phyloP scores from a whole-genome alignment of 2,329 filamentous ascomycete species.

The Arthrobotrys pseudoclavata region DNA sequence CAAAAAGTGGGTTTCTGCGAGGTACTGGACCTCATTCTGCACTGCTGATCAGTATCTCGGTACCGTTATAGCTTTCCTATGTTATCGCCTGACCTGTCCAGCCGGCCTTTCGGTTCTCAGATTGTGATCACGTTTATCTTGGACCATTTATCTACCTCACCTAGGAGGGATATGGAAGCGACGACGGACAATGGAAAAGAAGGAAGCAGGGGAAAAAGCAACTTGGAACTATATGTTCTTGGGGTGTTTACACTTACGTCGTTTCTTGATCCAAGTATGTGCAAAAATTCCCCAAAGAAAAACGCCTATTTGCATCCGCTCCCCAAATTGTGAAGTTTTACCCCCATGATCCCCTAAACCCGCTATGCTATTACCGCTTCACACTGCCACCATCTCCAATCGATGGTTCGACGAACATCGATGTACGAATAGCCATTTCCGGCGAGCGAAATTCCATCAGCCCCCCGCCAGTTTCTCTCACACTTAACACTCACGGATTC shows the following conservation, averaged over 20 bases:
- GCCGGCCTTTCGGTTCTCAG: slow-evolving; percentile 57
- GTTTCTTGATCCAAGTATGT: slow-evolving; percentile 15
- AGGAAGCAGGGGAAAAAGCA: slow-evolving; percentile 49
- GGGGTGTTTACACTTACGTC: slow-evolving; percentile 15
- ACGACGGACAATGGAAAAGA: slow-evolving; percentile 17
- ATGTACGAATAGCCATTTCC: slow-evolving; percentile 55
- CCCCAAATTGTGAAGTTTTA: slow-evolving; percentile 11
- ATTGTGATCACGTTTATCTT: slow-evolving; percentile 60
- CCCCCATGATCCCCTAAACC: slow-evolving; percentile 20
- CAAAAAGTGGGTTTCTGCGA: slow-evolving; percentile 41
- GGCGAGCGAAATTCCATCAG: slow-evolving; percentile 53
- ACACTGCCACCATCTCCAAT: slow-evolving; percentile 24
- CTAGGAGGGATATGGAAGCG: slow-evolving; percentile 54
- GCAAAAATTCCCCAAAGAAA: slow-evolving; percentile 25
- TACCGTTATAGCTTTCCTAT: slow-evolving; percentile 47
- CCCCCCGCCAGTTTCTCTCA: neutral
- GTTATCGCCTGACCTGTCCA: slow-evolving; percentile 60
- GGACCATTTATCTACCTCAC: slow-evolving; percentile 53
- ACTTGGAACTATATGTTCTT: slow-evolving; percentile 3
- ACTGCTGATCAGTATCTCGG: slow-evolving; percentile 59
- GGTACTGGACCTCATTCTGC: slow-evolving; percentile 44
- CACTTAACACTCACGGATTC: slow-evolving; percentile 27
- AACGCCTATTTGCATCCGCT: slow-evolving; percentile 20
- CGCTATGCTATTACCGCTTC: slow-evolving; percentile 11
- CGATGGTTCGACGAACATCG: slow-evolving; percentile 5